Base-by-base conservation (phyloP, 768 basidiomycete genomes). In the Mycena venus region DNA sequence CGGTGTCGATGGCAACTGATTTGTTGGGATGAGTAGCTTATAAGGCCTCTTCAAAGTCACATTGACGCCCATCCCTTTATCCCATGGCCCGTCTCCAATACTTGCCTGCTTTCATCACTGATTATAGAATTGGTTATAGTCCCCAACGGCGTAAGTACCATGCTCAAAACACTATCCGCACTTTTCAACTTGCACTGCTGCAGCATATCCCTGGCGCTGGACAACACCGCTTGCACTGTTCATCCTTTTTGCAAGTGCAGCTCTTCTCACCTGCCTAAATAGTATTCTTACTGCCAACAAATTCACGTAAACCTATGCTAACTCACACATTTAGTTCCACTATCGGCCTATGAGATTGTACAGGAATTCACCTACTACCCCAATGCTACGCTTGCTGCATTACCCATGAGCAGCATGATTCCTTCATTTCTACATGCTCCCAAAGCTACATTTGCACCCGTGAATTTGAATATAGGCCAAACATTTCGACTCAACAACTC, bases 201-300 rank as follows among this genome's bases (percentile, higher is more conserved):
- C 42, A 73, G 71, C 64, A 21, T 73, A 73, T 29, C 63, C 71
- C 7, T 65, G 71, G 63, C 55, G 55, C 10, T 73, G 71, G 71
- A 73, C 71, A 15, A 73, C 71, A 11, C 65, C 65, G 15, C 10
- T 73, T 47, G 71, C 51, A 15, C 12, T 66, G 21, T 29, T 27
- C 19, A 42, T 31, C 10, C 40, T 73, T 31, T 3, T 73, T 2
- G 11, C 51, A 6, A 23, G 38, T 32, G 23, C 65, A 3, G 27
- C 19, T 31, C 34, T 73, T 27, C 64, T 73, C 34, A 21, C 55
- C 17, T 14, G 31, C 29, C 12, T 73, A 9, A 73, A 73, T 40
- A 38, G 71, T 73, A 51, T 32, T 21, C 34, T 36, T 47, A 10
- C 44, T 23, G 21, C 31, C 19, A 19, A 34, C 44, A 63, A 59